Evolutionary conservation across 2,329 filamentous ascomycete genomes (phyloP).

Genomic region (Aspergillus sp.): DNA sequence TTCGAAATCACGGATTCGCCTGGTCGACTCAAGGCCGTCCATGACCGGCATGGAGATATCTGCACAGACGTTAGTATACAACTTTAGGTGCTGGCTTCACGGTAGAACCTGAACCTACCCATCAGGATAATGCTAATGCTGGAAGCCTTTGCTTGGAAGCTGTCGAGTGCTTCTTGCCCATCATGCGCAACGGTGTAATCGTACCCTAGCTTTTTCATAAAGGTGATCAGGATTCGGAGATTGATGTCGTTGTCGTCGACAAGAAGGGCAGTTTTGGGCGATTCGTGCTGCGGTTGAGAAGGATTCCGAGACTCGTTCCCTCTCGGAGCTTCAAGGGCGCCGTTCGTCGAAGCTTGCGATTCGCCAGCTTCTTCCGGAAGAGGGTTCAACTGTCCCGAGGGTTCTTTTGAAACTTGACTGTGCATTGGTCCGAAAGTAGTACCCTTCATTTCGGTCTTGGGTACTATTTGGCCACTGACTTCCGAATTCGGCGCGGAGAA

Average conservation of each 20-base stretch:
- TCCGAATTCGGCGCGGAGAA: no score
- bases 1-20: conserved; percentile 20
- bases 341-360: no score
- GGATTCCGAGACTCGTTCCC: no score
- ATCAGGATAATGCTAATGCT: conserved; percentile 10
- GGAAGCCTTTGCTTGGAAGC: conserved; percentile 10
- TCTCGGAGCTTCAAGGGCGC: no score
- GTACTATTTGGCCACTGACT: no score
- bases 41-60: conserved; percentile 31
- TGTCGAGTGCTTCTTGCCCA: conserved; percentile 26
- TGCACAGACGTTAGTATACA: conserved; percentile 5
- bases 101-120: conserved; percentile 7
- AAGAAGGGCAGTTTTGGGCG: conserved; percentile 21
- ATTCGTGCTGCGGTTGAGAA: no score
- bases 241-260: conserved; percentile 33
- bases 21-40: conserved; percentile 24
- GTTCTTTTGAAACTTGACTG: no score
- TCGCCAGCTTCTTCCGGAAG: no score
- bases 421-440: no score
- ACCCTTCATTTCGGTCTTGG: no score
- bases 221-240: conserved; percentile 23
- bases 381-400: no score
- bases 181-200: conserved; percentile 24
- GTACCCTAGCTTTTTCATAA: conserved; percentile 20
- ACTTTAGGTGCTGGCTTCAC: not conserved